Evolutionary conservation across 2,329 filamentous ascomycete genomes (phyloP).

Genomic region (Stagonosporopsis tanaceti): DNA sequence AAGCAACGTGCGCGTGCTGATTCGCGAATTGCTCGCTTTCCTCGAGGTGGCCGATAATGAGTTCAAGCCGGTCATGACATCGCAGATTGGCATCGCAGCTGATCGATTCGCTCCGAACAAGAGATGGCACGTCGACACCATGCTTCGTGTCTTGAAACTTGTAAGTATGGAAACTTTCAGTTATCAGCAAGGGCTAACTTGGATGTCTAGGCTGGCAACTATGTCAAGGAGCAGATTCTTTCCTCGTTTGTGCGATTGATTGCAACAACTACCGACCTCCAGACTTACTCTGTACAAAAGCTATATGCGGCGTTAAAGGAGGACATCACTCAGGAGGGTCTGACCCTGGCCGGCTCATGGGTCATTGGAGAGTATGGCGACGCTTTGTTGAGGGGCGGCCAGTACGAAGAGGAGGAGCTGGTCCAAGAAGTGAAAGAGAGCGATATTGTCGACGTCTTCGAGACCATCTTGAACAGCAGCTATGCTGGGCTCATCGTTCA

Average conservation of each 20-base stretch:
- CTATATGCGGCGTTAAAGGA: slow-evolving; percentile 90
- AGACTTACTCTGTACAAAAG: slow-evolving; percentile 97
- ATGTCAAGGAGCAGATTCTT: slow-evolving; percentile 96
- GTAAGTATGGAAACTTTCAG: slow-evolving; percentile 32
- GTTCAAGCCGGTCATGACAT: slow-evolving; percentile 98
- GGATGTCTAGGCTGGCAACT: slow-evolving; percentile 75
- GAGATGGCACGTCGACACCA: slow-evolving; percentile 97
- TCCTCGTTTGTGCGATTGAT: slow-evolving; percentile 96
- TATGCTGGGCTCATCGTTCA: slow-evolving; percentile 91
- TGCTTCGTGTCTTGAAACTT: slow-evolving; percentile 90
- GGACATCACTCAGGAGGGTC: slow-evolving; percentile 95
- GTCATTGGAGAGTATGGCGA: slow-evolving; percentile 98
- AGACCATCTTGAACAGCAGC: slow-evolving; percentile 89
- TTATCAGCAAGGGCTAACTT: neutral
- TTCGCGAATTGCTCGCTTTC: slow-evolving; percentile 92
- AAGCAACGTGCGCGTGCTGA: slow-evolving; percentile 90
- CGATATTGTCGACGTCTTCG: slow-evolving; percentile 92
- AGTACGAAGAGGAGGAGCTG: slow-evolving; percentile 93
- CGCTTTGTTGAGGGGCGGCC: slow-evolving; percentile 83
- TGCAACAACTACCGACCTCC: slow-evolving; percentile 90
- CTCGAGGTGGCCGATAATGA: slow-evolving; percentile 97
- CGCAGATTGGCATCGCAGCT: slow-evolving; percentile 95
- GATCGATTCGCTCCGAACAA: slow-evolving; percentile 97
- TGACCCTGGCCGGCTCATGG: slow-evolving; percentile 94
- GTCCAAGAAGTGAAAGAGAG: slow-evolving; percentile 83